Percentiles rank a stretch among this genome's conserved stretches.
Conservation (phyloP, 257 asterid genomes). For the Echites panduratus region DNA sequence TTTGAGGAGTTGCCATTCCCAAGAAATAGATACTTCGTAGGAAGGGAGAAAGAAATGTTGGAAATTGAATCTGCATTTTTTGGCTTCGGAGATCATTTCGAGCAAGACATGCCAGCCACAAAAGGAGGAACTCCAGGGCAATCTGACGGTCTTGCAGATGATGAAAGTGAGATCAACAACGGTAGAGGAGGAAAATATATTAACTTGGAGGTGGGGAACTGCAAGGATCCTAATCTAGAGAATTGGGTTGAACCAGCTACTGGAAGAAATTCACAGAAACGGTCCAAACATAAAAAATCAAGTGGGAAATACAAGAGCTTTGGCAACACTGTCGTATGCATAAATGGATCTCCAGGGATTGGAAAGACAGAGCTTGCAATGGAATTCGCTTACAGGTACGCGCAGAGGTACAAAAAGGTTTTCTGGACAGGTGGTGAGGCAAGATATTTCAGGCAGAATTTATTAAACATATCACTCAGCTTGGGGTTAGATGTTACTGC, state of each 20-base stretch:
- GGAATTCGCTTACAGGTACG: slow-evolving; percentile 64
- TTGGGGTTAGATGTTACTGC: slow-evolving; percentile 81
- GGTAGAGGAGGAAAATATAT: slow-evolving; percentile 35
- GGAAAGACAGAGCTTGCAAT: slow-evolving; percentile 82
- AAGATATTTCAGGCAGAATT: slow-evolving; percentile 62
- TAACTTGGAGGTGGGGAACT: slow-evolving; percentile 56
- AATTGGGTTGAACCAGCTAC: slow-evolving; percentile 58
- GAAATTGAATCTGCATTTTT: slow-evolving; percentile 68
- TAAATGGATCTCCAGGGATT: slow-evolving; percentile 60
- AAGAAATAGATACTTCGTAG: slow-evolving; percentile 54
- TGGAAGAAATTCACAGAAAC: slow-evolving; percentile 45
- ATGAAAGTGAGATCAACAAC: slow-evolving; percentile 41
- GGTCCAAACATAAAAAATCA: slow-evolving; percentile 44
- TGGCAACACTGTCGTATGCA: slow-evolving; percentile 54
- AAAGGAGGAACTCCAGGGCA: slow-evolving; percentile 37
- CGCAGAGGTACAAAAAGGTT: slow-evolving; percentile 83
- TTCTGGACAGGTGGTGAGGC: slow-evolving; percentile 89
- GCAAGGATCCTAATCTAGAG: slow-evolving; percentile 54
- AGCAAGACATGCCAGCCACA: slow-evolving; percentile 32
- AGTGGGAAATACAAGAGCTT: slow-evolving; percentile 52
- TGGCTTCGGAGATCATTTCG: slow-evolving; percentile 50
- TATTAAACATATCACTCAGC: slow-evolving; percentile 47
- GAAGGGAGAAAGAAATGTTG: slow-evolving; percentile 62
- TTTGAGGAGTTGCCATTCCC: slow-evolving; percentile 62
- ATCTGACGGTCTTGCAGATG: slow-evolving; percentile 54